Evolutionary conservation across 345 rosid genomes (phyloP).

Genomic region (Erucastrum elatum): DNA sequence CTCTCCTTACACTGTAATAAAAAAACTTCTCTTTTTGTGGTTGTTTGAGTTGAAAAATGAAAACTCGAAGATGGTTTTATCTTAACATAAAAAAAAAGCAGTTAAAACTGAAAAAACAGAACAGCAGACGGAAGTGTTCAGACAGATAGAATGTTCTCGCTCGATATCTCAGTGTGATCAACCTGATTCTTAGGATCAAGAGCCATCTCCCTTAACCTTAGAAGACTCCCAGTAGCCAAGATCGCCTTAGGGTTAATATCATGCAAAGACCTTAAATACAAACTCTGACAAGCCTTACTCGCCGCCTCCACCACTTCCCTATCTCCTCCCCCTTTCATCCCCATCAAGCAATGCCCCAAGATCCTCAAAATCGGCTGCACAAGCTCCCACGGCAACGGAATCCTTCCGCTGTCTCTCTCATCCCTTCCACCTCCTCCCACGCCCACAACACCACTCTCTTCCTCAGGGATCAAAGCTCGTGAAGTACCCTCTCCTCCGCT

Average conservation of each 20-base stretch:
- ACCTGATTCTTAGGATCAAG: slow-evolving; percentile 43
- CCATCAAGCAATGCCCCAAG: slow-evolving; percentile 71
- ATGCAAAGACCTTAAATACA: slow-evolving; percentile 58
- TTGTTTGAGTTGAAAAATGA: slow-evolving; percentile 9
- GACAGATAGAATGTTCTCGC: slow-evolving; percentile 13
- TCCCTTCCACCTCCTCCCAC: background rate
- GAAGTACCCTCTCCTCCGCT: background rate
- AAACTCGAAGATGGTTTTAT: background rate
- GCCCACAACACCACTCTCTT: slow-evolving; percentile 1
- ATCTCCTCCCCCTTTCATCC: slow-evolving; percentile 33
- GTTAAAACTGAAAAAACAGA: background rate
- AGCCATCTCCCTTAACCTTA: slow-evolving; percentile 51
- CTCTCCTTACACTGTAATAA: slow-evolving; percentile 24
- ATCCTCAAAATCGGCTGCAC: slow-evolving; percentile 77
- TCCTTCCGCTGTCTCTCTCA: slow-evolving; percentile 35
- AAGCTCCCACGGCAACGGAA: slow-evolving; percentile 76
- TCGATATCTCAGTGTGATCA: slow-evolving; percentile 63
- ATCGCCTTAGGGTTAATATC: slow-evolving; percentile 72
- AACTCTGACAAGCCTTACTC: slow-evolving; percentile 51
- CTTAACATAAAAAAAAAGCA: background rate
- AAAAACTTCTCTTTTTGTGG: background rate
- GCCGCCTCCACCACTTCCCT: slow-evolving; percentile 47
- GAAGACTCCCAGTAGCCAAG: slow-evolving; percentile 68
- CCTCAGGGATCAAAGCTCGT: slow-evolving; percentile 11
- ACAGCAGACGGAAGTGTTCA: background rate